phyloP scores from a whole-genome alignment of 2,329 filamentous ascomycete genomes.

The Stemphylium vesicarium region DNA sequence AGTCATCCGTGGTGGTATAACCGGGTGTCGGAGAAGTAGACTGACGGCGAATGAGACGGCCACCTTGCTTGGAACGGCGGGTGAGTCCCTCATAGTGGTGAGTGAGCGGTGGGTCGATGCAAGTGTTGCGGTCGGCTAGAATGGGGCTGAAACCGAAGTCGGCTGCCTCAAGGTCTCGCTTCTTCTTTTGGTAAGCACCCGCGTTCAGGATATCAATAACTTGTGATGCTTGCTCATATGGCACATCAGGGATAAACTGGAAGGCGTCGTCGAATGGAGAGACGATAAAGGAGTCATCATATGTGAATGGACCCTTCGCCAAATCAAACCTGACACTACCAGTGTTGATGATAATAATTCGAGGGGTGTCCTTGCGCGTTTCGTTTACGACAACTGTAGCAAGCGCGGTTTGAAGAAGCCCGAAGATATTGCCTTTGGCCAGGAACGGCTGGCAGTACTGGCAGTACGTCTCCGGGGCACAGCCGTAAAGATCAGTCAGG shows the following conservation, averaged over 20 bases:
- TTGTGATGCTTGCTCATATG: slow-evolving; percentile 54
- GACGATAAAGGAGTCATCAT: slow-evolving; percentile 61
- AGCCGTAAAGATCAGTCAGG: slow-evolving; percentile 64
- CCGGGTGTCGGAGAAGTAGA: slow-evolving; percentile 53
- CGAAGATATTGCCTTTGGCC: slow-evolving; percentile 62
- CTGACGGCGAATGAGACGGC: slow-evolving; percentile 59
- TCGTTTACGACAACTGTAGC: slow-evolving; percentile 60
- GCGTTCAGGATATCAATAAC: slow-evolving; percentile 55
- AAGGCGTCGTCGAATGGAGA: slow-evolving; percentile 63
- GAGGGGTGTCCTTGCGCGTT: slow-evolving; percentile 57
- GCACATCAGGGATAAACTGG: slow-evolving; percentile 61
- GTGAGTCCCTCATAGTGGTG: slow-evolving; percentile 32
- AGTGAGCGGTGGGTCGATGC: slow-evolving; percentile 55
- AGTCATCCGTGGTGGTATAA: slow-evolving; percentile 64
- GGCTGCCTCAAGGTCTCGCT: slow-evolving; percentile 37
- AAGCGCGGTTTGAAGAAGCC: slow-evolving; percentile 59
- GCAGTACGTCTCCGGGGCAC: slow-evolving; percentile 66
- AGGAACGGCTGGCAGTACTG: slow-evolving; percentile 62
- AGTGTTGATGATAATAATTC: slow-evolving; percentile 67
- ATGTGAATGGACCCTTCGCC: slow-evolving; percentile 67
- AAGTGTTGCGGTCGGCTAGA: slow-evolving; percentile 53
- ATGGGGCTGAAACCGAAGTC: slow-evolving; percentile 48
- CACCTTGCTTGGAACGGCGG: slow-evolving; percentile 41
- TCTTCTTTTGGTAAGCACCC: slow-evolving; percentile 46
- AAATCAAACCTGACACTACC: slow-evolving; percentile 68